Evolutionary conservation across 2,329 filamentous ascomycete species (phyloP).

Genomic region (Pyrenochaeta sp.): DNA sequence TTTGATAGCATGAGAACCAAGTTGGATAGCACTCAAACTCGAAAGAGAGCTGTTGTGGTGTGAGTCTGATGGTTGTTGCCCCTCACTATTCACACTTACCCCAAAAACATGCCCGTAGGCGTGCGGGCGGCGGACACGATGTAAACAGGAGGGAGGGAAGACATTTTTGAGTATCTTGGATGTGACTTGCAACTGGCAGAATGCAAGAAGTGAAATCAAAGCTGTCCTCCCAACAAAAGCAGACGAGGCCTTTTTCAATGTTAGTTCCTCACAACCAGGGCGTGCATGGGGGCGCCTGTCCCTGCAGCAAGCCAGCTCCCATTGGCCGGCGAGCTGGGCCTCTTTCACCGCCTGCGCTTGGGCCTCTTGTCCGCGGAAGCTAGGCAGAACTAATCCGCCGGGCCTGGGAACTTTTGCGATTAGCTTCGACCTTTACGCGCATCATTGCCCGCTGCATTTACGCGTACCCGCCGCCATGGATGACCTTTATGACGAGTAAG

Average conservation of each 20-base stretch:
- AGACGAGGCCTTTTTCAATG: conserved; percentile 25
- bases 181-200: conserved; percentile 2
- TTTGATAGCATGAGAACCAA: conserved; percentile 93
- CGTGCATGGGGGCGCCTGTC: conserved; percentile 19
- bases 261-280: conserved; percentile 21
- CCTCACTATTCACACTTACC: conserved; percentile 64
- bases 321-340: conserved; percentile 20
- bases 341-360: conserved; percentile 33
- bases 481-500: conserved; percentile 94
- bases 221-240: conserved; percentile 11
- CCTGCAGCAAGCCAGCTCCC: conserved; percentile 22
- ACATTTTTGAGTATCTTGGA: conserved; percentile 65
- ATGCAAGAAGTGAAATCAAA: conserved; percentile 9
- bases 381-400: conserved; percentile 27
- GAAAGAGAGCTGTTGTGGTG: conserved; percentile 76
- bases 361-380: neutral
- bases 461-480: conserved; percentile 70
- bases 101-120: conserved; percentile 92
- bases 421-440: conserved; percentile 36
- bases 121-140: conserved; percentile 93
- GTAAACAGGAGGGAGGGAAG: conserved; percentile 86
- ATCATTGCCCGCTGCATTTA: conserved; percentile 20
- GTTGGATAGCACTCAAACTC: conserved; percentile 82
- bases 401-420: conserved; percentile 36
- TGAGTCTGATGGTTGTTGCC: conserved; percentile 31